phyloP scores from a whole-genome alignment of 108 stramenopile species.

The Skeletonema potamos region DNA sequence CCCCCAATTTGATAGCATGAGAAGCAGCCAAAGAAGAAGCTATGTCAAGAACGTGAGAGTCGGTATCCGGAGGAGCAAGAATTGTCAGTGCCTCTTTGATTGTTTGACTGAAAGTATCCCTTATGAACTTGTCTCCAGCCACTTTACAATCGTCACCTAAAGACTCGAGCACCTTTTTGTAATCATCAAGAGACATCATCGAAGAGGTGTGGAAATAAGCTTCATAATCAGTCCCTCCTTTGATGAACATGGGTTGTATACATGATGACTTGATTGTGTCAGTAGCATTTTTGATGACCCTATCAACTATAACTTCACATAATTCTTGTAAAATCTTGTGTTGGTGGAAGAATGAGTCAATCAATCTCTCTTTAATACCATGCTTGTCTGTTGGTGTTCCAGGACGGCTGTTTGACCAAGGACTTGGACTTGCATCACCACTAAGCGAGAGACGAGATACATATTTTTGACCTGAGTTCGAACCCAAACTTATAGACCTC shows the following conservation, averaged over 20 bases:
- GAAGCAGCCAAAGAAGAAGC: conserved; percentile 36
- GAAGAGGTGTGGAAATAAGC: conserved; percentile 14
- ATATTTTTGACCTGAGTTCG: conserved; percentile 33
- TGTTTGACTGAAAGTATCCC: conserved; percentile 11
- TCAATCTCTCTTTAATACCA: conserved; percentile 52
- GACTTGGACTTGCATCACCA: conserved; percentile 2
- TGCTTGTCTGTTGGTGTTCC: conserved; percentile 1
- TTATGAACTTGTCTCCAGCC: conserved; percentile 14
- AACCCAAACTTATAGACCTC: conserved; percentile 39
- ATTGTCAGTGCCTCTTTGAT: conserved; percentile 24
- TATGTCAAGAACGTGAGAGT: conserved; percentile 31
- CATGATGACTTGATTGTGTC: conserved; percentile 2
- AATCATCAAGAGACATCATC: conserved; percentile 22
- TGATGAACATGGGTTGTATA: conserved; percentile 22
- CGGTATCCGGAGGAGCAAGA: conserved; percentile 23
- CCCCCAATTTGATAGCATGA: conserved; percentile 26
- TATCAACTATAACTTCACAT: conserved; percentile 61
- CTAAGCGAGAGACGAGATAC: conserved; percentile 43
- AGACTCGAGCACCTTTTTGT: conserved; percentile 17
- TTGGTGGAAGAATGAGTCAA: conserved; percentile 83
- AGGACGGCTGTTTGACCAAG: conserved; percentile 25
- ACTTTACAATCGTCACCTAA: conserved; percentile 9
- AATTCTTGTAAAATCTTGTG: conserved; percentile 64
- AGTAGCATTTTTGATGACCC: conserved; percentile 45
- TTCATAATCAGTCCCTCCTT: conserved; percentile 18